A percentile compares a stretch with the other conserved stretches of the same genome.
phyloP scores from a whole-genome alignment of 1,139 yeast species.

The Blastobotrys ciferrii region DNA sequence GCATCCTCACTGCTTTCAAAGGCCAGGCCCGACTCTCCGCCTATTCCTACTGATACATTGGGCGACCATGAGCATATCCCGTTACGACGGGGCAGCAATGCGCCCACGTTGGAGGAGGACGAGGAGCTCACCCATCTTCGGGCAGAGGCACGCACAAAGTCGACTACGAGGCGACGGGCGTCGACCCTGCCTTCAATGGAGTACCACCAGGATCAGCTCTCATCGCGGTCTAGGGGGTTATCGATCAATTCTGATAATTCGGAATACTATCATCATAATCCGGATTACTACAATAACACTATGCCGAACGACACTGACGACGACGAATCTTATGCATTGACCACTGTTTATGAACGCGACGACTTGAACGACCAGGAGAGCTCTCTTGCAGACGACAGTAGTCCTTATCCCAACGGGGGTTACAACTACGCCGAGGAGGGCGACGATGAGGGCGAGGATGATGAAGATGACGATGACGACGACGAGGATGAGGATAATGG shows the following conservation, averaged over 20 bases:
- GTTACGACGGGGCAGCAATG: slow-evolving; percentile 8
- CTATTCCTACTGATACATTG: slow-evolving; percentile 28
- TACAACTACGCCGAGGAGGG: slow-evolving; percentile 13
- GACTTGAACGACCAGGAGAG: not conserved
- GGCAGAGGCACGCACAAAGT: slow-evolving; percentile 11
- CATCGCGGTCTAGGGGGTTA: slow-evolving; percentile 7
- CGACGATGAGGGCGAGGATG: slow-evolving; percentile 17
- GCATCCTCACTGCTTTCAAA: slow-evolving; percentile 29
- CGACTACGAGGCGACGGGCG: slow-evolving; percentile 14
- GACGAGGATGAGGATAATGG: slow-evolving; percentile 21
- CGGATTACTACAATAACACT: slow-evolving; percentile 13
- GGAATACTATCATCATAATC: slow-evolving; percentile 1
- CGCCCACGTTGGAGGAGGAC: slow-evolving; percentile 16
- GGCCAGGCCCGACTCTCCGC: slow-evolving; percentile 32
- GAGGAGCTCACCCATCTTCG: slow-evolving; percentile 17
- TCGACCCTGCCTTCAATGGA: slow-evolving; percentile 18
- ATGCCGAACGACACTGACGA: slow-evolving; percentile 8
- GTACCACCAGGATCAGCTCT: slow-evolving; percentile 3
- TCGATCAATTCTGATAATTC: slow-evolving; percentile 1
- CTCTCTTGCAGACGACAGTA: not conserved
- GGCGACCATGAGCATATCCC: slow-evolving; percentile 15
- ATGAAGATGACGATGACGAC: slow-evolving; percentile 15
- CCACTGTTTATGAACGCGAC: slow-evolving; percentile 23
- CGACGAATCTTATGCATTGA: slow-evolving; percentile 22
- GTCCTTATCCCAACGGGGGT: slow-evolving; percentile 4